phyloP scores from a whole-genome alignment of 345 rosid genomes.

The Salix exigua region DNA sequence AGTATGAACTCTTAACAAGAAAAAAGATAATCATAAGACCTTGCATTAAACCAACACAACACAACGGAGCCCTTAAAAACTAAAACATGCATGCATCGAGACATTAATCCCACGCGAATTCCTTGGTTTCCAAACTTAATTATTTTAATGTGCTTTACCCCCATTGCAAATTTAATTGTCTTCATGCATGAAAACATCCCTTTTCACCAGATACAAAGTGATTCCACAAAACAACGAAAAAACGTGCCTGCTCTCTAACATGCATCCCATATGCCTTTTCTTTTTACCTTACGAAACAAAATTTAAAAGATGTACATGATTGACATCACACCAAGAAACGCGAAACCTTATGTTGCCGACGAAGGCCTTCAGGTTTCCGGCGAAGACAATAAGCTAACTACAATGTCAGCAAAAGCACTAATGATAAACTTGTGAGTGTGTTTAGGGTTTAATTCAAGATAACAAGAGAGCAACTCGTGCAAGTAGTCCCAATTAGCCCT shows the following conservation, averaged over 20 bases:
- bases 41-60: not conserved
- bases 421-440: constrained; percentile 66
- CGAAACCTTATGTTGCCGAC: constrained; percentile 3
- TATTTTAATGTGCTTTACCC: not conserved
- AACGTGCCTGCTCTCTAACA: not conserved
- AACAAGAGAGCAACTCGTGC: constrained; percentile 68
- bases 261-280: not conserved
- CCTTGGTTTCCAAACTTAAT: constrained; percentile 23
- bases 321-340: not conserved
- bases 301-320: not conserved
- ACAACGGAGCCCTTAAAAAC: not conserved
- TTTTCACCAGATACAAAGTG: constrained; percentile 10
- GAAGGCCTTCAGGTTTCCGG: constrained; percentile 10
- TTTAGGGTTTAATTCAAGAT: constrained; percentile 63
- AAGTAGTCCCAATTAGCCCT: constrained; percentile 58
- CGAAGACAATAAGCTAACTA: constrained; percentile 43
- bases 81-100: constrained; percentile 25
- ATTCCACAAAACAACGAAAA: constrained; percentile 6
- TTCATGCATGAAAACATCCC: constrained; percentile 18
- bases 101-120: constrained; percentile 33
- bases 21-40: not conserved
- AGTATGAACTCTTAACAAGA: not conserved
- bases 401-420: constrained; percentile 69
- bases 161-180: constrained; percentile 13
- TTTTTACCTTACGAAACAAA: not conserved